Conservation (phyloP, 805 yeast species). For the Candida tallmaniae region DNA sequence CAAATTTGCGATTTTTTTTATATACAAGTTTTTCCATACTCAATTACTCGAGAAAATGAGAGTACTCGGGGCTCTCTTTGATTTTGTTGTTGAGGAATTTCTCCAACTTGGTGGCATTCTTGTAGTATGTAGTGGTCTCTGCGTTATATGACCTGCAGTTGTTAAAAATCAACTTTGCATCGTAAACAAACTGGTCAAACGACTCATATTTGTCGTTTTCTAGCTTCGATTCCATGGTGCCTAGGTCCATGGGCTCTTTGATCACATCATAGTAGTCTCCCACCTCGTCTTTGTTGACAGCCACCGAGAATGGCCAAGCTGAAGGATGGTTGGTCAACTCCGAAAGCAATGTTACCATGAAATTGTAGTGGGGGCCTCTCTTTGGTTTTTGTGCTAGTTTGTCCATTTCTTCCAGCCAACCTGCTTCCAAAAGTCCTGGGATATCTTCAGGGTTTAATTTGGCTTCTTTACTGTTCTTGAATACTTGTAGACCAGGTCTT, state of each 20-base stretch:
- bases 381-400: slow-evolving; percentile 92
- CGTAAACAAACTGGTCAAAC: slow-evolving; percentile 89
- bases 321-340: slow-evolving; percentile 94
- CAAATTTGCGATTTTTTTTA: background rate
- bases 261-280: slow-evolving; percentile 95
- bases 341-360: slow-evolving; percentile 81
- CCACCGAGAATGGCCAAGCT: slow-evolving; percentile 96
- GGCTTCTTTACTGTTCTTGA: slow-evolving; percentile 46
- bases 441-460: slow-evolving; percentile 68
- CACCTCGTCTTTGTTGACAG: slow-evolving; percentile 91
- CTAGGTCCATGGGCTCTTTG: slow-evolving; percentile 96
- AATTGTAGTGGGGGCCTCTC: slow-evolving; percentile 89
- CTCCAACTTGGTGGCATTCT: slow-evolving; percentile 91
- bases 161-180: slow-evolving; percentile 77
- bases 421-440: slow-evolving; percentile 90
- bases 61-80: slow-evolving; percentile 88
- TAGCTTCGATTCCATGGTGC: slow-evolving; percentile 90
- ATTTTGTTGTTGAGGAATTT: slow-evolving; percentile 79
- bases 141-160: slow-evolving; percentile 92
- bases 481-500: slow-evolving; percentile 74
- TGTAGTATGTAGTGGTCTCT: slow-evolving; percentile 90
- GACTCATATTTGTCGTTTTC: slow-evolving; percentile 89
- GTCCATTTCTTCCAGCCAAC: slow-evolving; percentile 99
- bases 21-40: background rate
- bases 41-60: slow-evolving; percentile 59